These are phyloP conservation scores for Podochytrium sp. DNA, from an alignment of 192 early-diverging fungal genomes.

Conservation along the genomic window DNA sequence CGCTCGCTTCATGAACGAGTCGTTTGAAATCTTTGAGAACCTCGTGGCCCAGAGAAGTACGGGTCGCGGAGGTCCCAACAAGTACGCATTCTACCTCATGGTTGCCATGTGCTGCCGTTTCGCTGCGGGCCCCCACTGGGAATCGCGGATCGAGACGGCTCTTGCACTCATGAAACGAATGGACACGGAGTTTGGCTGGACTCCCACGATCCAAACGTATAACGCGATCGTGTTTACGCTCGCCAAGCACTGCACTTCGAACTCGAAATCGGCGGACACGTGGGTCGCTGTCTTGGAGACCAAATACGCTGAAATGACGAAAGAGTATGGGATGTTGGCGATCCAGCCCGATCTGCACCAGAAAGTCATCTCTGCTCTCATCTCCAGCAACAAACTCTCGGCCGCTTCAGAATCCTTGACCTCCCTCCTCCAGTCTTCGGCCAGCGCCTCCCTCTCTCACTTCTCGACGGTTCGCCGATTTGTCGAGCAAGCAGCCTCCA, in stretches of 20 bases:
- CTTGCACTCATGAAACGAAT: background rate
- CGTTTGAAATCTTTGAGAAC: background rate
- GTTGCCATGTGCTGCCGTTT: conserved; percentile 9
- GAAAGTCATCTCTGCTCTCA: background rate
- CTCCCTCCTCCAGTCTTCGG: background rate
- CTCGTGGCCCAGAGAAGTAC: background rate
- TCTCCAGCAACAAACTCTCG: background rate
- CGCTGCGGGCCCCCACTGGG: background rate
- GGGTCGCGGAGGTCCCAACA: background rate
- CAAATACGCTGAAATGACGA: background rate
- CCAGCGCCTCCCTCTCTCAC: background rate
- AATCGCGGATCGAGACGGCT: background rate
- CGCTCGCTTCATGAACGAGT: background rate
- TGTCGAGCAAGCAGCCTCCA: background rate
- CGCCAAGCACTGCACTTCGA: background rate
- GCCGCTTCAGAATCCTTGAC: background rate
- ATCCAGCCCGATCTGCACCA: background rate
- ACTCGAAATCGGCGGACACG: background rate
- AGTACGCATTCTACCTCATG: background rate
- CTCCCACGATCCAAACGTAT: background rate
- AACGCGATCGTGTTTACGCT: background rate
- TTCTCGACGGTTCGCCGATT: background rate
- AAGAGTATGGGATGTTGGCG: background rate
- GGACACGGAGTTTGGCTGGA: background rate
- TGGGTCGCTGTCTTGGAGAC: background rate